phyloP scores from a whole-genome alignment of 768 basidiomycete genomes.

The Lactifluus pinguis region DNA sequence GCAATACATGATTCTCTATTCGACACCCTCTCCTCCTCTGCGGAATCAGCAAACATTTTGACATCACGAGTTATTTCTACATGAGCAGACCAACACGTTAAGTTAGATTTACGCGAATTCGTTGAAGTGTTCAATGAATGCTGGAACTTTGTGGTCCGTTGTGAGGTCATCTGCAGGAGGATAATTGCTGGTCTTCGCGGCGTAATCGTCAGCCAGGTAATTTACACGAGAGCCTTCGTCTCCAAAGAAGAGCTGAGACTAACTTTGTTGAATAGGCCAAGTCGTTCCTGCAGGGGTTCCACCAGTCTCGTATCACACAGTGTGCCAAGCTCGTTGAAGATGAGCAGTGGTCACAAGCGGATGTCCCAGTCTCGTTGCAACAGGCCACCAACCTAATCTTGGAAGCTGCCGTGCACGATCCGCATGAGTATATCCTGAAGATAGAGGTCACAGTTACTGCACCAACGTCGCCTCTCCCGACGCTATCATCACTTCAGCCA shows the following conservation, averaged over 20 bases:
- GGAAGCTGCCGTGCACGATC: slow-evolving; percentile 74
- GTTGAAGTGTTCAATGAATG: slow-evolving; percentile 72
- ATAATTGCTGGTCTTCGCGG: slow-evolving; percentile 94
- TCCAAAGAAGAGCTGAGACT: not conserved
- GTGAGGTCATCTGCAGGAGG: slow-evolving; percentile 73
- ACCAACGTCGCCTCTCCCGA: slow-evolving; percentile 23
- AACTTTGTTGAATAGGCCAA: slow-evolving; percentile 51
- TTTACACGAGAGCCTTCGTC: not conserved
- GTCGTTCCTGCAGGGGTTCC: slow-evolving; percentile 77
- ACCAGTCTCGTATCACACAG: slow-evolving; percentile 65
- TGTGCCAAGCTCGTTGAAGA: slow-evolving; percentile 92
- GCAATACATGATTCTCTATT: slow-evolving; percentile 55
- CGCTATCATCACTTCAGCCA: slow-evolving; percentile 17
- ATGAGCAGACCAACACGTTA: slow-evolving; percentile 72
- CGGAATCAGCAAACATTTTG: slow-evolving; percentile 80
- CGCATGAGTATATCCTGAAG: slow-evolving; percentile 52
- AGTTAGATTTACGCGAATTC: slow-evolving; percentile 66
- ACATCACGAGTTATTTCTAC: slow-evolving; percentile 72
- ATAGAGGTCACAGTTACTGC: slow-evolving; percentile 21
- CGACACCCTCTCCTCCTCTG: slow-evolving; percentile 69
- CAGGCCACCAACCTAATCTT: slow-evolving; percentile 64
- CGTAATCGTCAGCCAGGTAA: slow-evolving; percentile 75
- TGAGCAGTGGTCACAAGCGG: slow-evolving; percentile 84
- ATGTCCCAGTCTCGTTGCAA: slow-evolving; percentile 62
- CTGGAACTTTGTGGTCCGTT: slow-evolving; percentile 85